Percentiles rank a stretch among this genome's conserved stretches.
Evolutionary conservation across 2,329 filamentous ascomycete genomes (phyloP).

Genomic region (Hortaea sp.): DNA sequence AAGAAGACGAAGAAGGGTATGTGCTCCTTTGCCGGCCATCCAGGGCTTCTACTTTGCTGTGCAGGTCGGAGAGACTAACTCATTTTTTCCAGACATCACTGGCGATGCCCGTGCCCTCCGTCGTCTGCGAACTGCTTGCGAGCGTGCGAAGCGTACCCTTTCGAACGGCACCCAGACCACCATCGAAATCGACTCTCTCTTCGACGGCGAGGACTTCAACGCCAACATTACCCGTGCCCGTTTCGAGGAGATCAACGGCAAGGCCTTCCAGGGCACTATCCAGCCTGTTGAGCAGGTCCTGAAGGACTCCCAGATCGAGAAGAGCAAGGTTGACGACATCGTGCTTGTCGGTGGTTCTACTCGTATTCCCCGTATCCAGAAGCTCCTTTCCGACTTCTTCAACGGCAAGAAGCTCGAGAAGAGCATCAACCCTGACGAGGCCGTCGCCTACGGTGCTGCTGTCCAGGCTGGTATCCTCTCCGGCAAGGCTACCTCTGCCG

Average conservation of each 20-base stretch:
- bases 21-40: too few species aligned
- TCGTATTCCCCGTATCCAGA: slow-evolving; percentile 98
- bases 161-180: slow-evolving; percentile 96
- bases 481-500: slow-evolving; percentile 91
- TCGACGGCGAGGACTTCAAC: slow-evolving; percentile 96
- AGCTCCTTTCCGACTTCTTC: slow-evolving; percentile 98
- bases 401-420: slow-evolving; percentile 99
- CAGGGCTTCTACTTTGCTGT: too few species aligned
- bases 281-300: slow-evolving; percentile 94
- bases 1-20: slow-evolving; percentile 59
- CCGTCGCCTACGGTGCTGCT: slow-evolving; percentile 95
- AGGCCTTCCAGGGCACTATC: slow-evolving; percentile 86
- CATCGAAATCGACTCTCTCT: slow-evolving; percentile 97
- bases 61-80: slow-evolving; percentile 12
- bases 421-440: slow-evolving; percentile 99
- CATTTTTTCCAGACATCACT: slow-evolving; percentile 45
- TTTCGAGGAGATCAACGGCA: slow-evolving; percentile 97
- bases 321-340: slow-evolving; percentile 92
- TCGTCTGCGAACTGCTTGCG: slow-evolving; percentile 92
- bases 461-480: slow-evolving; percentile 98
- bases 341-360: slow-evolving; percentile 98
- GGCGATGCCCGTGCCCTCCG: slow-evolving; percentile 85
- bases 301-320: slow-evolving; percentile 81
- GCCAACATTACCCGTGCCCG: slow-evolving; percentile 94
- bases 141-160: slow-evolving; percentile 98